Base-by-base conservation (phyloP, 345 rosid genomes). In the Salix purpurea region DNA sequence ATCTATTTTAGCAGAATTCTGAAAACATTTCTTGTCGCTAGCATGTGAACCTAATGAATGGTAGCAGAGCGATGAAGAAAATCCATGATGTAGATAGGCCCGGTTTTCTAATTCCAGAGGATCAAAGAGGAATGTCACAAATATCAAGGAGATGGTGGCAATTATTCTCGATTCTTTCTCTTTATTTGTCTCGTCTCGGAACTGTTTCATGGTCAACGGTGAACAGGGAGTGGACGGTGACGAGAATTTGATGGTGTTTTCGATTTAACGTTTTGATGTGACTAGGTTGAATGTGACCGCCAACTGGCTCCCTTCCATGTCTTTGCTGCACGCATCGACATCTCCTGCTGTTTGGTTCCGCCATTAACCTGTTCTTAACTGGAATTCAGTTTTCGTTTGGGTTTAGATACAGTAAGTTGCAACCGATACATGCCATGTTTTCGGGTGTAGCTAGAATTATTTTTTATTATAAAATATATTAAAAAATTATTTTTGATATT, bases 151-250 rank as follows among this genome's bases (percentile, higher is more conserved):
- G 50, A 8, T 2, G 23, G 23, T 19, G n/a, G n/a, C 60, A 54
- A 54, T 54, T 54, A 54, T 54, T 54, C 60, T 54, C 10, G 24
- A 19, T 19, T 54, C 23, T 54, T 7, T 54, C 34, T 37, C 50
- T 48, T 11, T 71, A 40, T 23, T 11, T 70, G 50, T 69, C 13
- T 36, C 40, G 19, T 48, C 2, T 16, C 3, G 75, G 0, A 1
- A 79, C 85, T 82, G 84, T 80, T 16, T 15, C 32, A 23, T 50
- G 77, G 87, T 86, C 84, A 84, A 84, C 79, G 65, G 2, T 73
- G 83, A 44, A 61, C 62, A 70, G 36, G 26, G 62, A 58, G 30
- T 76, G 74, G 74, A 61, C 79, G 74, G 62, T 69, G 79, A 70
- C 70, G 23, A 69, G 69, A 69, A 60, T 42, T 76, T 40, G 65